Evolutionary conservation across 2,329 filamentous ascomycete species (phyloP), one percentile per base, ranked within the genome.

Genomic region (Aspergillus tubingensis): DNA sequence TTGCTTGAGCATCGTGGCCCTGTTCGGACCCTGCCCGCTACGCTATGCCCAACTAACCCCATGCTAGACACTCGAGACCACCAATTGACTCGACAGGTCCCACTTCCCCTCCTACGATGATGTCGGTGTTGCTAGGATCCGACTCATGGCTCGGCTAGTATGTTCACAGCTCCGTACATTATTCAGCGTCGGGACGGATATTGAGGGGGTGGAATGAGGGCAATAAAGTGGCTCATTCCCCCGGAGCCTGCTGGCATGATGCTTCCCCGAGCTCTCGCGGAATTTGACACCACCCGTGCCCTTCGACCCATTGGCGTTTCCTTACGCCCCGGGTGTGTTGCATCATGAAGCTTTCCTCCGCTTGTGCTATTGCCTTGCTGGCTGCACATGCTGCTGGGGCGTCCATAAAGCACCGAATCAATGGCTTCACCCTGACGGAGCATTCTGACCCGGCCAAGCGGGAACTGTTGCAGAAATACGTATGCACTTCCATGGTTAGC

Each of bases 391-490:
- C 77, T 63, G 72, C 77, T 60, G 82, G 81, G 57, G 74, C 82
- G 60, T 76, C 81, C 11, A 75, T 85, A 60, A 81, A 77, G 38
- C 81, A 82, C 60, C 80, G 79, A 57, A 75, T 81, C 10, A 79
- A 82, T 66, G 72, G 80, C 19, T 78, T 82, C 62, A 83, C 83
- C 41, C 75, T 80, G 19, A 72, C 65, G 1, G 75, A 76, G 55
- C 73, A 76, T 61, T 65, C 71, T 2, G 73, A 76, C 61, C 67
- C 69, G 7, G 68, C 61, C 63, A 82, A 82, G 65, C 77, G 83
- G 63, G 82, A 79, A 59, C 72, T 77, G 23, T 70, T 86, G 50
- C 85, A 87, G 68, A 78, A 85, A 71, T 81, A 86, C 67, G 85
- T 87, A 64, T 68, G 81, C 75, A 38, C 21, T 19, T 3, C 6